Evolutionary conservation across 2,329 filamentous ascomycete species (phyloP), one percentile per base, ranked within the genome.

Genomic region (Fusarium illudens): DNA sequence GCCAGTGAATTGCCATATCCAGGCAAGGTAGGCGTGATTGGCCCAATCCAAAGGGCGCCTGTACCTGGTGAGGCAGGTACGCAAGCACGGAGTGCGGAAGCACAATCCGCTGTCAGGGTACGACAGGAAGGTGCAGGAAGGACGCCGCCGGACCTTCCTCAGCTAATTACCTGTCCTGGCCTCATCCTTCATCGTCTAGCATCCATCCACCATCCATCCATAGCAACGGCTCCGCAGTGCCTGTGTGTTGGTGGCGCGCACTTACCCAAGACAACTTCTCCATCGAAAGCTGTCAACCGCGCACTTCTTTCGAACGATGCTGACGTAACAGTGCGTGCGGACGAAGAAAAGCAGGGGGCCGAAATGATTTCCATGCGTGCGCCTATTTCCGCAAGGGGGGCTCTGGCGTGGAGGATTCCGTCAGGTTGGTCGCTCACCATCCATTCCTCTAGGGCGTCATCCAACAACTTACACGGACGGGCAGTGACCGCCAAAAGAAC

Each of bases 201-300:
- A 50, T 50, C 44, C 44, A 49, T 49, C 34, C 37, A 39, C 44
- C 44, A 49, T 49, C 34, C 37, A 39, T 22, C 33, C 27, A 49
- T 32, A 49, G 19, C 37, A 44, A 27, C 30, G 46, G 30, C 17
- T 57, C 58, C 27, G 39, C 33, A 50, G 39, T n/a, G 17, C 17
- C 42, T 33, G 34, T 63, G 29, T 53, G 59, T 51, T 70, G 67
- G 64, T 68, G 61, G 64, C 62, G 58, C 25, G 32, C 58, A 34
- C 49, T 22, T 57, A 42, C 22, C 34, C 55, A 59, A 67, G 51
- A 67, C 62, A 50, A 54, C 32, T 64, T 58, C 52, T 56, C 34
- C 39, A 54, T 57, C 25, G 25, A 62, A 57, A 30, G 30, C 27
- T 37, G 34, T 44, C 53, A 58, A 52, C 36, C 7, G 30, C 25